Percentiles rank a stretch among this genome's conserved stretches.
Evolutionary conservation across 805 yeast genomes (phyloP).

Genomic region (Zygosaccharomyces gambellarensis): DNA sequence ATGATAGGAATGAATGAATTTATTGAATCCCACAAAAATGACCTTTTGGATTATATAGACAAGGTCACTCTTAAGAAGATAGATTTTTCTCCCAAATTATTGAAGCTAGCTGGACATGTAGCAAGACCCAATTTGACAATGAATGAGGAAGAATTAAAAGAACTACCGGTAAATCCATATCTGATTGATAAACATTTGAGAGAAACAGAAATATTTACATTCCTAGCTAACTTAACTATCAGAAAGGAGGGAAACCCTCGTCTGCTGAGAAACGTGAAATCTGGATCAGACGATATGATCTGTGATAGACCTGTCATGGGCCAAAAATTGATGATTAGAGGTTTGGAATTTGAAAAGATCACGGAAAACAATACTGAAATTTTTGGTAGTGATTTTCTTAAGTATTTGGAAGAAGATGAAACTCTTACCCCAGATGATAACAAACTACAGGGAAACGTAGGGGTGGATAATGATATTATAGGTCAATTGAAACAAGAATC

Average conservation of each 20-base stretch:
- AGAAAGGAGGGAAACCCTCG: constrained; percentile 16
- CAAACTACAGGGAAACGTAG: background rate
- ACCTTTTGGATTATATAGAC: constrained; percentile 65
- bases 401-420: constrained; percentile 19
- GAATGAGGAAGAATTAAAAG: constrained; percentile 47
- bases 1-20: constrained; percentile 66
- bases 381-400: constrained; percentile 30
- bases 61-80: constrained; percentile 64
- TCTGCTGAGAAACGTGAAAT: constrained; percentile 7
- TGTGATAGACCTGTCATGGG: constrained; percentile 8
- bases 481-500: constrained; percentile 27
- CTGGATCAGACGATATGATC: constrained; percentile 10
- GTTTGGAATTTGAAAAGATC: constrained; percentile 31
- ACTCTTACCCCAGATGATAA: constrained; percentile 1
- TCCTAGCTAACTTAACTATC: constrained; percentile 32
- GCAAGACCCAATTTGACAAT: constrained; percentile 51
- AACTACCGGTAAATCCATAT: constrained; percentile 64
- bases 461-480: constrained; percentile 8
- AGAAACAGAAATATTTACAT: constrained; percentile 51
- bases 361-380: constrained; percentile 31
- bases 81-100: constrained; percentile 55
- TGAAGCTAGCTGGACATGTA: constrained; percentile 53
- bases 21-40: constrained; percentile 50
- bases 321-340: constrained; percentile 23
- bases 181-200: constrained; percentile 62